Percentiles rank a stretch among this genome's conserved stretches.
Conservation (phyloP, 2,329 filamentous ascomycete species). For the Neonectria magnoliae region DNA sequence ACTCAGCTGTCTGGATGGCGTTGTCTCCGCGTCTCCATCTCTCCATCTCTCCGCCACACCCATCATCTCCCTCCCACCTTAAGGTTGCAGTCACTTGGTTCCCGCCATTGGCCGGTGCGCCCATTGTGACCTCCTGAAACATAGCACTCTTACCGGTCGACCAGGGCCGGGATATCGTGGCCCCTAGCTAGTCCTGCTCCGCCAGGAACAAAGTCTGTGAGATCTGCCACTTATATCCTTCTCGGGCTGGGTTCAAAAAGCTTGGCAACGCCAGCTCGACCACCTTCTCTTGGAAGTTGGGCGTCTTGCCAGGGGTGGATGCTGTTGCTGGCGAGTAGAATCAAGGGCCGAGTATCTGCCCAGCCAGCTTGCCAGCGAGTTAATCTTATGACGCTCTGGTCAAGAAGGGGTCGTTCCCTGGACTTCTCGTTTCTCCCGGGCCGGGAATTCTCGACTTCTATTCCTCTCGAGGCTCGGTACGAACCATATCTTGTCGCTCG, state of each 20-base stretch:
- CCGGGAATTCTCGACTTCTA: constrained; percentile 13
- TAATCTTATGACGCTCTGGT: constrained; percentile 26
- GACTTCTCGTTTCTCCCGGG: background rate
- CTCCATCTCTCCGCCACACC: background rate
- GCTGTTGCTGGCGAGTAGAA: constrained; percentile 9
- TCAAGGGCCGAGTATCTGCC: constrained; percentile 19
- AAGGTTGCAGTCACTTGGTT: background rate
- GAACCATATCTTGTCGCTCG: constrained; percentile 27
- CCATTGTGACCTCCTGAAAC: constrained; percentile 10
- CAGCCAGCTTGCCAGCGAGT: constrained; percentile 20
- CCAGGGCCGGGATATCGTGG: constrained; percentile 5
- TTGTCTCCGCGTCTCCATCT: background rate
- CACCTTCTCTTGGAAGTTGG: constrained; percentile 5
- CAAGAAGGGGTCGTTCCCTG: background rate
- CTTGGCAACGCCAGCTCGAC: constrained; percentile 25
- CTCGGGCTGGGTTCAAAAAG: constrained; percentile 17
- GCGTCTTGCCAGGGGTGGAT: constrained; percentile 3
- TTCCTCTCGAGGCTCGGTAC: constrained; percentile 30
- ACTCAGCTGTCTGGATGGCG: background rate
- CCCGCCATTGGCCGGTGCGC: background rate
- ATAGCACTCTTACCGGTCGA: constrained; percentile 1
- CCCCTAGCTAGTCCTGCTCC: constrained; percentile 12
- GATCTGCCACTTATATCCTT: constrained; percentile 33
- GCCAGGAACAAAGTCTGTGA: constrained; percentile 29
- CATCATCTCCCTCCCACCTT: background rate